Conservation (phyloP, 2,329 filamentous ascomycete genomes). For the Diaporthe longicolla region DNA sequence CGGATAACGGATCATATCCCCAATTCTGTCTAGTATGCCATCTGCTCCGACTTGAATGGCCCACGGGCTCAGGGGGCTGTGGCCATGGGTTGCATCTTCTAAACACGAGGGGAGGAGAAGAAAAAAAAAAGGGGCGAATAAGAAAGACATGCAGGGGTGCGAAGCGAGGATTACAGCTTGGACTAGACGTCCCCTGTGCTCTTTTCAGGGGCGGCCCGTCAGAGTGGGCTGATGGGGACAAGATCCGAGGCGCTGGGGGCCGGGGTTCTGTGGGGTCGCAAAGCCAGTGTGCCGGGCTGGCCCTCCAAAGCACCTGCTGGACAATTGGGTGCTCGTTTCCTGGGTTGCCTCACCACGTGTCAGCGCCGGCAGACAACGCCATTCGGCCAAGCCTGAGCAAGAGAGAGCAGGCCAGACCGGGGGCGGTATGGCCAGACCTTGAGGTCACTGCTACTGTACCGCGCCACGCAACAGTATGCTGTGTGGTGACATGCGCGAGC, state of each 20-base stretch:
- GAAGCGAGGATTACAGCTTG: slow-evolving; percentile 22
- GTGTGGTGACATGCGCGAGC: slow-evolving; percentile 3
- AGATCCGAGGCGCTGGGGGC: slow-evolving; percentile 36
- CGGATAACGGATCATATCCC: neutral
- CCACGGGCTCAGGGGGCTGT: neutral
- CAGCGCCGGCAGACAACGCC: slow-evolving; percentile 22
- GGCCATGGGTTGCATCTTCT: neutral
- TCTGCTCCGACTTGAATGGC: neutral
- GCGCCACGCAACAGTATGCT: slow-evolving; percentile 10
- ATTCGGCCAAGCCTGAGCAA: slow-evolving; percentile 21
- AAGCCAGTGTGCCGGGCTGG: slow-evolving; percentile 7
- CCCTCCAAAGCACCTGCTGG: slow-evolving; percentile 17
- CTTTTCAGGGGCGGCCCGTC: slow-evolving; percentile 5
- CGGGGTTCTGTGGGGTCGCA: slow-evolving; percentile 35
- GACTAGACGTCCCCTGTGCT: neutral
- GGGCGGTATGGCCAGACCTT: slow-evolving; percentile 18
- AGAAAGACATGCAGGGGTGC: neutral
- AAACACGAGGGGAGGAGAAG: no score
- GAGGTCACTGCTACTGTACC: slow-evolving; percentile 23
- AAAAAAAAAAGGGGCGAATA: no score
- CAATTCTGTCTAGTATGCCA: no score
- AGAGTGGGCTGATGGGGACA: slow-evolving; percentile 42
- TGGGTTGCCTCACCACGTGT: slow-evolving; percentile 32
- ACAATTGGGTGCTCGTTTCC: neutral
- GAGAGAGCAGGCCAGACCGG: slow-evolving; percentile 2